Conservation (phyloP, 2,329 filamentous ascomycete species). For the Fusarium subtropicale region DNA sequence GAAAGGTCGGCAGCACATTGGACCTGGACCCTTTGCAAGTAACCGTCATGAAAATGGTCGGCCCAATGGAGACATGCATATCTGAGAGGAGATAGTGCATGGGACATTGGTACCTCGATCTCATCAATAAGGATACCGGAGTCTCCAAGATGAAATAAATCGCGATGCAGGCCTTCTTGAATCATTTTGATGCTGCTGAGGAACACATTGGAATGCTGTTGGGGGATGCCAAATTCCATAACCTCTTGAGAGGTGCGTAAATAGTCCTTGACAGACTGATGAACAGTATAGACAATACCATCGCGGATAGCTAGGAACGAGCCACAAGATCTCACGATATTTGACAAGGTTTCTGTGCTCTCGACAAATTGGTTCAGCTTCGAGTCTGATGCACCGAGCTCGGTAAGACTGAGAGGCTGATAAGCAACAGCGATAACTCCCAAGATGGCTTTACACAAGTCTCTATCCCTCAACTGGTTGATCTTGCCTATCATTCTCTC, state of each 20-base stretch:
- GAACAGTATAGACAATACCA: not conserved
- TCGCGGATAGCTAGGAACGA: not conserved
- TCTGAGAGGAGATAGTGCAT: not conserved
- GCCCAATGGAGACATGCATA: not conserved
- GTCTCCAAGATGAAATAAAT: not conserved
- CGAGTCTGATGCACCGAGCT: not conserved
- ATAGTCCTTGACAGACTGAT: not conserved
- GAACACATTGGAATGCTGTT: not conserved
- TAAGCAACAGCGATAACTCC: not conserved
- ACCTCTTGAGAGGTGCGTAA: not conserved
- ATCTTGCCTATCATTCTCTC: not conserved
- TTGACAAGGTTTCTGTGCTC: not conserved
- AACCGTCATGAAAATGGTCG: not conserved
- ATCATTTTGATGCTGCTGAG: not conserved
- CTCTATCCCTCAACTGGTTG: not conserved
- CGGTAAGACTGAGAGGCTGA: not conserved
- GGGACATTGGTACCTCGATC: rapidly evolving
- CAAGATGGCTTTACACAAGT: not conserved
- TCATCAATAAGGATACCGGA: not conserved
- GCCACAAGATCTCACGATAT: not conserved
- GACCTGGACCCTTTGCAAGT: too few species aligned
- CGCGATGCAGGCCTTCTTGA: not conserved
- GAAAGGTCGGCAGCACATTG: rapidly evolving
- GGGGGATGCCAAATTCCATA: too few species aligned
- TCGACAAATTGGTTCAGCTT: not conserved